Conservation (phyloP, 2,329 filamentous ascomycete species). For the Scolecobasidium constrictum region DNA sequence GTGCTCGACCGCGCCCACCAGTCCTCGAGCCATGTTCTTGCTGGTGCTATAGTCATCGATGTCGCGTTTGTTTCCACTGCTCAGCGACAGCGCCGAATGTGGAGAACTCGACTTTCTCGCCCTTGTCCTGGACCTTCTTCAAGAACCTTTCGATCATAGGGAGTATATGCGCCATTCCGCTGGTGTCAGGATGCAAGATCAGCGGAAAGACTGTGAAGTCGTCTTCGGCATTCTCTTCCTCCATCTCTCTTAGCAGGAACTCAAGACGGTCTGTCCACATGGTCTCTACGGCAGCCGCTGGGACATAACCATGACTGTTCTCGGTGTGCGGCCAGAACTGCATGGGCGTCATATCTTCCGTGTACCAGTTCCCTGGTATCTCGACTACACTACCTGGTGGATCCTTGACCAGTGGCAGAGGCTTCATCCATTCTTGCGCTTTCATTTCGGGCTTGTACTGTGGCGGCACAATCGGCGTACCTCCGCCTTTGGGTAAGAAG, state of each 20-base stretch:
- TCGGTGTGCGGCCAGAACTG: conserved; percentile 34
- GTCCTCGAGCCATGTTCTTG: no score
- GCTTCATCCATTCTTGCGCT: conserved; percentile 36
- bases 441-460: conserved; percentile 26
- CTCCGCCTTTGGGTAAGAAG: conserved; percentile 28
- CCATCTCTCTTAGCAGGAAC: conserved; percentile 35
- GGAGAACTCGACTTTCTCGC: conserved; percentile 34
- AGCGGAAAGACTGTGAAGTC: conserved; percentile 37
- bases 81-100: conserved; percentile 32
- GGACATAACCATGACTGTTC: conserved; percentile 49
- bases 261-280: conserved; percentile 52
- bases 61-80: no score
- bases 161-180: conserved; percentile 50
- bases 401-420: conserved; percentile 17
- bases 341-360: conserved; percentile 40
- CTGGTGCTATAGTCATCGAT: no score
- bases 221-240: conserved; percentile 15
- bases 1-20: no score
- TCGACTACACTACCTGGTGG: conserved; percentile 29
- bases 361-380: conserved; percentile 41
- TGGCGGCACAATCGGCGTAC: conserved; percentile 29
- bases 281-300: conserved; percentile 44
- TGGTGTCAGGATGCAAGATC: conserved; percentile 47
- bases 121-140: conserved; percentile 36
- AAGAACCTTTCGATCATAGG: conserved; percentile 45